Evolutionary conservation across 495 filamentous ascomycete genomes (phyloP), one percentile per base, ranked within the genome.

Genomic region (Trichoderma virens): DNA sequence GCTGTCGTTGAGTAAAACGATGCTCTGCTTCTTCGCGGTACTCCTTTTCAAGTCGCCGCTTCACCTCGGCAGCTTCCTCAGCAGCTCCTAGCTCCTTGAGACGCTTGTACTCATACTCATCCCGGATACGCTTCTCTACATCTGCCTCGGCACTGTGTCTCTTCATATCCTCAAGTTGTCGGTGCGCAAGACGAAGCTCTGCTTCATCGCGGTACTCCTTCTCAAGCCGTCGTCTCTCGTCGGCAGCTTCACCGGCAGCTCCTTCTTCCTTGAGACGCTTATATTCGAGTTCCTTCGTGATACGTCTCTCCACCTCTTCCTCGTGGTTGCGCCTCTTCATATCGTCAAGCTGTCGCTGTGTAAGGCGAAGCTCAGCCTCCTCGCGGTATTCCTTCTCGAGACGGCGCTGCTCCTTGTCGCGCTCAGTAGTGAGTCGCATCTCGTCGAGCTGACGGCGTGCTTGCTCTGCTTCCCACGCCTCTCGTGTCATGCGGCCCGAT

Each of bases 41-140:
- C 35, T 63, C 64, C 47, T 64, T 65, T 27, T 71, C 68, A 25
- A 71, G 62, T 62, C 79, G 76, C n/a, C 76, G 74, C 66, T 87
- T 76, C 41, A 76, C 77, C 7, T 78, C 72, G 35, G 71, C 65
- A 5, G 60, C 47, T 45, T 63, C 66, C 14, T 59, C n/a, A 25
- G 23, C n/a, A 3, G 73, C 56, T 31, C 68, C 69, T 5, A 75
- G 59, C 43, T 73, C 69, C 45, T 76, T 66, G 30, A 76, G 70
- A 66, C 78, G 81, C 72, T 90, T 82, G 16, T 85, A 77, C 63
- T 83, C 76, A 18, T 80, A 63, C 71, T 83, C 79, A 47, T 74
- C 74, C 65, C 76, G 72, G 41, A 86, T 71, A 62, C 78, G 76
- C 59, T 73, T 76, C 65, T 78, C 74, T 7, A 81, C 74, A 54